These are phyloP conservation scores for Lanmaoa pseudosensibilis DNA, from an alignment of 768 basidiomycete species.

Conservation along the genomic window DNA sequence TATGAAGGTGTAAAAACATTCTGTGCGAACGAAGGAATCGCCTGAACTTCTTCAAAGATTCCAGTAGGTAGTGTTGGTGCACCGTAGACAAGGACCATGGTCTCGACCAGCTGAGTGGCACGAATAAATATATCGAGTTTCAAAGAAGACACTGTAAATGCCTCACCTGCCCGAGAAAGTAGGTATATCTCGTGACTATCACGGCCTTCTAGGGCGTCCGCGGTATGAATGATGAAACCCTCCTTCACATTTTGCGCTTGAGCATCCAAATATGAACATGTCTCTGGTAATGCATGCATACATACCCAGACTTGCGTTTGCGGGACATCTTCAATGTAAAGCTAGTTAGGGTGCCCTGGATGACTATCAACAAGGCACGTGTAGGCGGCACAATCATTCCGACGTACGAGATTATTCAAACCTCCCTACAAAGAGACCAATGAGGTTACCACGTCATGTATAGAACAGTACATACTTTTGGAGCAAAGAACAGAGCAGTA, in stretches of 20 bases:
- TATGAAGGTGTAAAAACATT: conserved; percentile 7
- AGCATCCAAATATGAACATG: not conserved
- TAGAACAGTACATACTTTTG: conserved; percentile 33
- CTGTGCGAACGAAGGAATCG: conserved; percentile 6
- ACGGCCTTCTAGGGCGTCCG: conserved; percentile 5
- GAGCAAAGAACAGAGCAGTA: conserved; percentile 43
- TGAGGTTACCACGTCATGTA: not conserved
- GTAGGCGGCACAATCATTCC: not conserved
- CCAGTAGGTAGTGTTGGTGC: conserved; percentile 30
- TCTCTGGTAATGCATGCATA: conserved; percentile 8
- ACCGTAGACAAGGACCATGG: conserved; percentile 53
- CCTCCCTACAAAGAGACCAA: conserved; percentile 45
- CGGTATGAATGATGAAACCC: conserved; percentile 39
- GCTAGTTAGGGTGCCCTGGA: conserved; percentile 56
- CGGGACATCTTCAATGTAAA: too few relatives aligned
- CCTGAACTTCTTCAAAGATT: conserved; percentile 26
- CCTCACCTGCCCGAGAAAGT: not conserved
- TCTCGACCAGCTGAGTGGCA: conserved; percentile 9
- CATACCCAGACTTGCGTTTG: conserved; percentile 60
- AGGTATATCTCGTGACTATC: conserved; percentile 46
- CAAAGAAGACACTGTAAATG: not conserved
- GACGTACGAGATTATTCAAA: conserved; percentile 54
- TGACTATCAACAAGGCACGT: not conserved
- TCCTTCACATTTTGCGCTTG: conserved; percentile 36
- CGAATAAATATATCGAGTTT: not conserved